Conservation (phyloP, 2,329 filamentous ascomycete genomes). For the Talaromyces marneffei region DNA sequence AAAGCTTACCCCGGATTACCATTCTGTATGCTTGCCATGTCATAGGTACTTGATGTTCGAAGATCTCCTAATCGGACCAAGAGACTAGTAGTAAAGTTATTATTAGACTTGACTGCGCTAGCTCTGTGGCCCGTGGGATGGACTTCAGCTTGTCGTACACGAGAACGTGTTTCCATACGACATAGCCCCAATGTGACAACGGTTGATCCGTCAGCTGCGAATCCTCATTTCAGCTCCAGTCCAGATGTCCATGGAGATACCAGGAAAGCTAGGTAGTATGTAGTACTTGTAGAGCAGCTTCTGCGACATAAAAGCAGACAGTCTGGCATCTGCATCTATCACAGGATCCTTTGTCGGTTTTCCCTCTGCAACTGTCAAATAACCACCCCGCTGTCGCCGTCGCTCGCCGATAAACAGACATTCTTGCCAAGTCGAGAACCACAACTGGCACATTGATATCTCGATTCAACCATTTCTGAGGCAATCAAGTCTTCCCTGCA, state of each 20-base stretch:
- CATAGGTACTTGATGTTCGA: background rate
- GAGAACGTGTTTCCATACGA: background rate
- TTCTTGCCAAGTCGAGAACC: background rate
- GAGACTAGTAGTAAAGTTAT: background rate
- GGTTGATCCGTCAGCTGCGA: background rate
- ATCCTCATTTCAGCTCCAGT: background rate
- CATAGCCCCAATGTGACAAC: background rate
- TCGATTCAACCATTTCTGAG: background rate
- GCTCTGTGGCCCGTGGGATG: background rate
- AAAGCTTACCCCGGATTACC: background rate
- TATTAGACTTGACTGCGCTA: background rate
- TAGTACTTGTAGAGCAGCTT: background rate
- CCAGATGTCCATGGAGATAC: too few species aligned
- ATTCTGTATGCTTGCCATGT: background rate
- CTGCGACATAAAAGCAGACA: background rate
- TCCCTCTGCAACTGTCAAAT: background rate
- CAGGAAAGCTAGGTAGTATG: too few species aligned
- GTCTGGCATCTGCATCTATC: background rate
- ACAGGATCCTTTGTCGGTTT: background rate
- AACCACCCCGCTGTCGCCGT: background rate
- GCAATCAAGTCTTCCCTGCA: background rate
- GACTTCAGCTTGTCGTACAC: background rate
- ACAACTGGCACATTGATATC: background rate
- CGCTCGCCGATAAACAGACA: background rate
- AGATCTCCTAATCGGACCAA: background rate